Conservation (phyloP, 257 asterid species). For the Echium plantagineum region DNA sequence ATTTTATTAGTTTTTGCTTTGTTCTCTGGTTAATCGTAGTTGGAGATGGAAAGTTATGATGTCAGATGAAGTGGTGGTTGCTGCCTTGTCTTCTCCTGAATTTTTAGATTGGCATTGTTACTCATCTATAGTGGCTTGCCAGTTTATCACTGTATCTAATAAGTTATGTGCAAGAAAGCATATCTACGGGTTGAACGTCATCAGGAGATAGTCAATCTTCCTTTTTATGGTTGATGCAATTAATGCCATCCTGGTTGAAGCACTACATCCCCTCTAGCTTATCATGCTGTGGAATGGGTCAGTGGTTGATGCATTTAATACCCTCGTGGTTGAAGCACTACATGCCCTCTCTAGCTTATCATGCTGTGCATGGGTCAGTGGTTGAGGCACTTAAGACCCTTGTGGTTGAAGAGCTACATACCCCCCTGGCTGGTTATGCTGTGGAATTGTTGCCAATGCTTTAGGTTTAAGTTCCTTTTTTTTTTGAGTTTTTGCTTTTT, state of each 20-base stretch:
- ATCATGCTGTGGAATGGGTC: no score
- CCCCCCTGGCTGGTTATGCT: conserved; percentile 15
- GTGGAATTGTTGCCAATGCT: not conserved
- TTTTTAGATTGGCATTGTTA: conserved; percentile 12
- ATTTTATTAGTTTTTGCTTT: not conserved
- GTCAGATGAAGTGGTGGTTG: conserved; percentile 4
- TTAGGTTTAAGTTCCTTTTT: not conserved
- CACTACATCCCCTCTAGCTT: no score
- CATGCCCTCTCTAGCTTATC: no score
- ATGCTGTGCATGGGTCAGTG: conserved; percentile 8
- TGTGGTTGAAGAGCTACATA: conserved; percentile 25
- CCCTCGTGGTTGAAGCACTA: no score
- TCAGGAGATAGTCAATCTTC: conserved; percentile 34
- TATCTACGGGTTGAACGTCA: conserved; percentile 37
- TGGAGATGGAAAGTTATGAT: not conserved
- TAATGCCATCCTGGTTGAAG: no score
- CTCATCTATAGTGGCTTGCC: conserved; percentile 15
- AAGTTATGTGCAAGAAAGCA: conserved; percentile 33
- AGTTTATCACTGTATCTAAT: conserved; percentile 14
- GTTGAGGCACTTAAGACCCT: conserved; percentile 5
- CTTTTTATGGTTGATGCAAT: conserved; percentile 17
- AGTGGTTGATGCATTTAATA: conserved; percentile 2
- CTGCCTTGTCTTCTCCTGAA: not conserved
- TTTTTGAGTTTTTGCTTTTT: not conserved
- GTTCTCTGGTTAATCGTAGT: not conserved